A percentile compares a stretch with the other conserved stretches of the same genome.
phyloP scores from a whole-genome alignment of 805 yeast genomes.

The Yarrowia hollandica region DNA sequence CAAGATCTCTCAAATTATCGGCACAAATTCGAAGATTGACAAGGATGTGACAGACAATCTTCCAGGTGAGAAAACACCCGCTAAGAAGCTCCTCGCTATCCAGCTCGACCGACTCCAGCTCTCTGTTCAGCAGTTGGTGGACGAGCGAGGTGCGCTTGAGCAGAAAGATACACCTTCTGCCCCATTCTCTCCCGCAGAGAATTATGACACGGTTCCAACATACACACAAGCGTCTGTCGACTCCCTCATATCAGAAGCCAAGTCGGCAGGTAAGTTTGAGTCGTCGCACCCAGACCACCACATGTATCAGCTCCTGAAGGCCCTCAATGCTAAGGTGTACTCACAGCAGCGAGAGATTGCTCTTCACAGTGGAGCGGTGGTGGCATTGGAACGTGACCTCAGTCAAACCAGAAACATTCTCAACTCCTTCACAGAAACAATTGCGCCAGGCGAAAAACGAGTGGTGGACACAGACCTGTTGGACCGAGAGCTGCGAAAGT shows the following conservation, averaged over 20 bases:
- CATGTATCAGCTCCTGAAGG: constrained; percentile 27
- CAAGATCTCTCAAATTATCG: constrained; percentile 27
- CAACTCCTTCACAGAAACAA: constrained; percentile 39
- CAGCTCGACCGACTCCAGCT: constrained; percentile 31
- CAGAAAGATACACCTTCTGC: constrained; percentile 33
- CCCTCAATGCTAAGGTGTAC: constrained; percentile 40
- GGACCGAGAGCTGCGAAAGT: constrained; percentile 44
- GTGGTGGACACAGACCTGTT: constrained; percentile 40
- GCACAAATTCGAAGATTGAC: constrained; percentile 22
- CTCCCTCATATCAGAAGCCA: constrained; percentile 22
- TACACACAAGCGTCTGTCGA: constrained; percentile 25
- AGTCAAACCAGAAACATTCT: constrained; percentile 41
- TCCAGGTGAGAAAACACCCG: constrained; percentile 35
- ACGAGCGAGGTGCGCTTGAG: constrained; percentile 33
- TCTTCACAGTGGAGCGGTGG: constrained; percentile 40
- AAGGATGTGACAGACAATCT: constrained; percentile 23
- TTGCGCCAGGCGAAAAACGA: constrained; percentile 38
- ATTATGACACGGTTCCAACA: constrained; percentile 12
- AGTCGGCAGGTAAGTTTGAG: constrained; percentile 25
- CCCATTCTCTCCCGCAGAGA: constrained; percentile 1
- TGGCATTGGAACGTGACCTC: constrained; percentile 40
- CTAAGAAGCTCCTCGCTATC: constrained; percentile 33
- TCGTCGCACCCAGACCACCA: constrained; percentile 28
- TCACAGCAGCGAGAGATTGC: constrained; percentile 43
- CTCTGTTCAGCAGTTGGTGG: constrained; percentile 33